phyloP scores from a whole-genome alignment of 768 basidiomycete species.

The Tylopilus subfusipes region DNA sequence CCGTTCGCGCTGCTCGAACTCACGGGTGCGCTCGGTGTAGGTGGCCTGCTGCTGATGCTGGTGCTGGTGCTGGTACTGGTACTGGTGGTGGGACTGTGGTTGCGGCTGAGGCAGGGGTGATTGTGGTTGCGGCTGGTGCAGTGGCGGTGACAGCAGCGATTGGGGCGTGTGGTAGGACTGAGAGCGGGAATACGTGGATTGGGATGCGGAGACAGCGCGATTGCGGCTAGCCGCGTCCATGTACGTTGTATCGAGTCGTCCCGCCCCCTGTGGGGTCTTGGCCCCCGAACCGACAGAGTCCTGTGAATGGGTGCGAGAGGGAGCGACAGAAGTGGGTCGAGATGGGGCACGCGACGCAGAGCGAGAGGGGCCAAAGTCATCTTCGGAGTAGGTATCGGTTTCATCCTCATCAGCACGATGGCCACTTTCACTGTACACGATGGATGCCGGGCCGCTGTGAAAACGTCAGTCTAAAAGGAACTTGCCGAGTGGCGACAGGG shows the following conservation, averaged over 20 bases:
- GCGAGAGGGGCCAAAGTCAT: conserved; percentile 43
- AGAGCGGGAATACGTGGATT: conserved; percentile 17
- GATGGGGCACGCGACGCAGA: conserved; percentile 36
- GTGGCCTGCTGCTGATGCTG: conserved; percentile 13
- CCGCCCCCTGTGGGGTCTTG: conserved; percentile 30
- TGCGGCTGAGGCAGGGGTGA: neutral
- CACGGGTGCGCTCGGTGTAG: conserved; percentile 25
- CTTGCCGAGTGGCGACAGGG: neutral
- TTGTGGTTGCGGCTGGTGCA: neutral
- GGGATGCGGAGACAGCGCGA: conserved; percentile 21
- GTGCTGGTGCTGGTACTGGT: neutral
- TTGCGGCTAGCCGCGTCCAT: conserved; percentile 31
- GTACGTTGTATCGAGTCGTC: conserved; percentile 25
- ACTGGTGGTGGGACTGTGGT: neutral
- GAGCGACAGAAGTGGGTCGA: conserved; percentile 44
- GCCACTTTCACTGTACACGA: conserved; percentile 79
- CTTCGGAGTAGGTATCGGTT: conserved; percentile 59
- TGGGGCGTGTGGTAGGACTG: conserved; percentile 17
- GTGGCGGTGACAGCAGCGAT: neutral
- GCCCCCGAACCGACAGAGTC: conserved; percentile 34
- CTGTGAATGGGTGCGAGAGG: conserved; percentile 55
- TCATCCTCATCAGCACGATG: conserved; percentile 74
- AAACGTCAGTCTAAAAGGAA: neutral
- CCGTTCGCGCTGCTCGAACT: conserved; percentile 25
- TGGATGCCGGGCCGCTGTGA: conserved; percentile 69